phyloP scores from a whole-genome alignment of 2,329 filamentous ascomycete species.

The Hypoxylon sp. region DNA sequence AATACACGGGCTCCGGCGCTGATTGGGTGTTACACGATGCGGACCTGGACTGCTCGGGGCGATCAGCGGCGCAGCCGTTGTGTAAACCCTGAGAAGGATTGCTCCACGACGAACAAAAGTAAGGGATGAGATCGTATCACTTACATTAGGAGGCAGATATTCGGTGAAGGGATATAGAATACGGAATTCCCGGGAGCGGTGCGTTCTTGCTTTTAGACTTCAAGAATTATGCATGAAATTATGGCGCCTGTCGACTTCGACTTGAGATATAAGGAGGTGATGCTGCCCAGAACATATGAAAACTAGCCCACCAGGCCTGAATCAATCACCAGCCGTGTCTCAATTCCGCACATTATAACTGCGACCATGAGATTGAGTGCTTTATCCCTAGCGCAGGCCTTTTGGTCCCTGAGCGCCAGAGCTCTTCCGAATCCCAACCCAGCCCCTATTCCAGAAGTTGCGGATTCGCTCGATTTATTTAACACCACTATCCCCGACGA shows the following conservation, averaged over 20 bases:
- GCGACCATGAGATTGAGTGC: slow-evolving; percentile 11
- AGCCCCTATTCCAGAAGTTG: slow-evolving; percentile 6
- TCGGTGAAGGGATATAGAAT: slow-evolving; percentile 10
- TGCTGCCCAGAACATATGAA: background rate
- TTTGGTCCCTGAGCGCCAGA: slow-evolving; percentile 14
- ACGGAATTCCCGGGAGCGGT: slow-evolving; percentile 4
- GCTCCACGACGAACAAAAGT: slow-evolving; percentile 17
- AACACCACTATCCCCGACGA: slow-evolving; percentile 35
- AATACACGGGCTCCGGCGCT: background rate
- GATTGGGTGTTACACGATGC: slow-evolving; percentile 23
- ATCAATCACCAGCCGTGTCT: background rate
- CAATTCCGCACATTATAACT: background rate
- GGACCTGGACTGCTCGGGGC: slow-evolving; percentile 1
- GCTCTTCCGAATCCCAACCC: slow-evolving; percentile 30
- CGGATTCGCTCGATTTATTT: slow-evolving; percentile 19
- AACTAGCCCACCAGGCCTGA: background rate
- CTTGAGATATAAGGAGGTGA: slow-evolving; percentile 12
- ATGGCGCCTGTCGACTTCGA: background rate
- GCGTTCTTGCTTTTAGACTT: slow-evolving; percentile 1
- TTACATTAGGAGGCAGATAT: slow-evolving; percentile 23
- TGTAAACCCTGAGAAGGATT: slow-evolving; percentile 31
- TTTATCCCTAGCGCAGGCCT: slow-evolving; percentile 18
- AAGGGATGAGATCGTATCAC: slow-evolving; percentile 13
- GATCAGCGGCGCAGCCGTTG: slow-evolving; percentile 24
- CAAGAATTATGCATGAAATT: background rate